Evolutionary conservation across 1,139 yeast genomes (phyloP), one percentile per base, ranked within the genome.

Genomic region (Insectozyma bohioensis): DNA sequence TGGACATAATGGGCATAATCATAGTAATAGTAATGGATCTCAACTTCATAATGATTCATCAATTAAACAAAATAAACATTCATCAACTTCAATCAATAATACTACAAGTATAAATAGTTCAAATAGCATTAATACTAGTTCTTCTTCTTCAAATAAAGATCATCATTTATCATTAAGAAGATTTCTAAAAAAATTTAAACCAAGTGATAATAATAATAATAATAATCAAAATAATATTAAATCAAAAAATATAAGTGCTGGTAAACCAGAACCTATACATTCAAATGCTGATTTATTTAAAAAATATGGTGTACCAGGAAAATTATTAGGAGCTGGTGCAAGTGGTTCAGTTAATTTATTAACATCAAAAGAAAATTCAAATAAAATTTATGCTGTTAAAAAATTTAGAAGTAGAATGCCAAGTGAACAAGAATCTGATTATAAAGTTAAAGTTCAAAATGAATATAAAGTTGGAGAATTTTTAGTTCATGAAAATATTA

Each of bases 271-370:
- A 2, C 51, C 55, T 1, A 40, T 38, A 17, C 47, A 49, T 33
- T 34, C 51, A 3, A 35, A 47, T 4, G 47, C 56, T 15, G 56
- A 52, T 12, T 40, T 60, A 15, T 56, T 54, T 38, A 51, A 70
- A 28, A 76, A 77, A 47, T 82, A 81, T 48, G 85, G 86, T n/a
- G 37, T 48, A 6, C 59, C 73, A 5, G 85, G 84, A 1, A 71
- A 66, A 43, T 52, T 75, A 17, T 58, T 78, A 12, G 94, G 94
- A 5, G 72, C 83, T 34, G 94, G 94, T 16, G 90, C 92, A 6
- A 80, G 85, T 26, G 92, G 94, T 0, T 75, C 85, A 3, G 94
- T 84, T 11, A 72, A 76, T 36, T 66, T 80, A 30, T 76, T 80
- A 4, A 65, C 70, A 15, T 61, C 75, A 26, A 61, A 61, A 20